Base-by-base conservation (phyloP, 2,329 filamentous ascomycete species). In the Arthrocladium fulminans region DNA sequence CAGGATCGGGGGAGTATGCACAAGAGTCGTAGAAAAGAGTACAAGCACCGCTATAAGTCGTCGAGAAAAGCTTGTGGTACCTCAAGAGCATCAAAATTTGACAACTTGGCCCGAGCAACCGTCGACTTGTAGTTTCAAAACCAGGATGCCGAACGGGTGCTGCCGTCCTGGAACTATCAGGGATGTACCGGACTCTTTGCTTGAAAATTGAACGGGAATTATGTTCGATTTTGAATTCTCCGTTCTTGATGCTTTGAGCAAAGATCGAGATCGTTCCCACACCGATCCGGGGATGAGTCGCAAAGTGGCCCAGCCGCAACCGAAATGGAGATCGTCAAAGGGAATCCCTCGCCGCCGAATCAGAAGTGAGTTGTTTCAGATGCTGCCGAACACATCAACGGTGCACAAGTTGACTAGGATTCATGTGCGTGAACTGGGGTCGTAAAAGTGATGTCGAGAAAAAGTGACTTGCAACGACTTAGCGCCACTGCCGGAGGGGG, bases 41-140 rank as follows among this genome's bases (percentile, higher is more conserved):
- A 47, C 44, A 47, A 17, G 8, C 20, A n/a, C 23, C n/a, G 32
- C 23, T 27, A 22, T 47, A 27, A 32, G 10, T 39, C 34, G n/a
- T 29, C 8, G 20, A 38, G 13, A 29, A 38, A 17, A 20, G 13
- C 29, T 45, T 47, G 44, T 47, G 44, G 34, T 29, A 39, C 32
- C 34, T 47, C 12, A 10, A 17, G 19, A n/a, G 22, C 20, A 25
- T 27, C 20, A 25, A 24, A n/a, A 22, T 42, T 15, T 22, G 13
- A 25, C 19, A 13, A n/a, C n/a, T n/a, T n/a, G n/a, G 24, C 22
- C 24, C 39, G 27, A 42, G 13, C 20, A n/a, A 42, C n/a, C 39
- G 24, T 12, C 13, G 24, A 8, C 20, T n/a, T 15, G 9, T 25
- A 25, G 41, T 44, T 44, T 44, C 41, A 22, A 40, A 30, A 34